phyloP scores from a whole-genome alignment of 208 protist species.

The Angomonas deanei region DNA sequence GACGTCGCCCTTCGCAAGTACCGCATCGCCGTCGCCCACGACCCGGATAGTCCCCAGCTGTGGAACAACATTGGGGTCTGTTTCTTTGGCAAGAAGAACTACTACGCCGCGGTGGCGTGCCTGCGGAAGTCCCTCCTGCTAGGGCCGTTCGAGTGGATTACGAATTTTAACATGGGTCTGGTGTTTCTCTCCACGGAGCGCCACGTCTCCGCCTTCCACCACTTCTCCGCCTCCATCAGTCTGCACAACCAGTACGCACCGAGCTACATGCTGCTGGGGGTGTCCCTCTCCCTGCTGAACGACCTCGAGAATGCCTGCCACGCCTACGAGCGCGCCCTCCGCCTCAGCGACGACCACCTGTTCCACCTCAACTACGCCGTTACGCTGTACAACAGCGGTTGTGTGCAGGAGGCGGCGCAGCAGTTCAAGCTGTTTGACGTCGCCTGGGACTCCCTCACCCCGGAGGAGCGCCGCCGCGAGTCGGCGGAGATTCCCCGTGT shows the following conservation, averaged over 20 bases:
- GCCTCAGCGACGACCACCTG: slow-evolving; percentile 79
- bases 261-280: slow-evolving; percentile 92
- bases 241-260: slow-evolving; percentile 81
- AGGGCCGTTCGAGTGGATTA: slow-evolving; percentile 95
- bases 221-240: slow-evolving; percentile 89
- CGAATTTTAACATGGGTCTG: slow-evolving; percentile 94
- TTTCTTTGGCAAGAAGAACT: slow-evolving; percentile 93
- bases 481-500: slow-evolving; percentile 22
- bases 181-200: slow-evolving; percentile 88
- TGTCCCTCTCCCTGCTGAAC: slow-evolving; percentile 91
- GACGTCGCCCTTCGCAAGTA: slow-evolving; percentile 96
- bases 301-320: slow-evolving; percentile 92
- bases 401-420: slow-evolving; percentile 22
- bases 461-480: slow-evolving; percentile 26
- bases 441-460: slow-evolving; percentile 26
- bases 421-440: slow-evolving; percentile 48
- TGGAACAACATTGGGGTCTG: slow-evolving; percentile 98
- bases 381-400: slow-evolving; percentile 68
- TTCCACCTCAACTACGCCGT: slow-evolving; percentile 91
- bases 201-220: slow-evolving; percentile 94
- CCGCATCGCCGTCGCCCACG: slow-evolving; percentile 78
- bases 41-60: slow-evolving; percentile 90
- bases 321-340: slow-evolving; percentile 89
- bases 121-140: slow-evolving; percentile 92
- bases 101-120: slow-evolving; percentile 92